Percentiles rank a stretch among this genome's conserved stretches.
Conservation (phyloP, 129 eudicot genomes). For the Cynara cardunculus region DNA sequence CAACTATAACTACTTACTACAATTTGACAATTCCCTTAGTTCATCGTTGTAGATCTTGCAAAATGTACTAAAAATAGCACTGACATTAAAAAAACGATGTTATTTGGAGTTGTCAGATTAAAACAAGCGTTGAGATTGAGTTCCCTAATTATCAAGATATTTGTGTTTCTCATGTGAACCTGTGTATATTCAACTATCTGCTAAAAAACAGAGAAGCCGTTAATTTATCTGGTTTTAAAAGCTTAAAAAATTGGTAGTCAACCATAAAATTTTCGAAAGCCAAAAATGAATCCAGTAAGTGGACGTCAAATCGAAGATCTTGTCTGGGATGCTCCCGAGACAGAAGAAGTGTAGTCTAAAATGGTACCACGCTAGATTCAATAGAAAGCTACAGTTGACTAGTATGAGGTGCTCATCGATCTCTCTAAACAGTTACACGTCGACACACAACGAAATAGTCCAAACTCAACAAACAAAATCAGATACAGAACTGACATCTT, state of each 20-base stretch:
- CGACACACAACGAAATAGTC: neutral
- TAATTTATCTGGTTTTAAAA: neutral
- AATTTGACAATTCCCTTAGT: too few species aligned
- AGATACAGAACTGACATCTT: neutral
- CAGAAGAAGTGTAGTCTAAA: neutral
- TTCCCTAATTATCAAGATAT: neutral
- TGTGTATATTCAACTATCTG: neutral
- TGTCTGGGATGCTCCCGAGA: neutral
- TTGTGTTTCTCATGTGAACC: neutral
- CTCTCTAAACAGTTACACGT: neutral
- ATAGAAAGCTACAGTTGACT: too few species aligned
- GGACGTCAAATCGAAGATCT: neutral
- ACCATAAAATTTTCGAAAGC: neutral
- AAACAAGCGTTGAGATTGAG: neutral
- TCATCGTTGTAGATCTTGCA: neutral
- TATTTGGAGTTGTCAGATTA: neutral
- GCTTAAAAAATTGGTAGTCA: neutral
- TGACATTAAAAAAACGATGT: neutral
- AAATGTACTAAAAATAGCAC: neutral
- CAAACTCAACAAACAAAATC: neutral
- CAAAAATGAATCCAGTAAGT: neutral
- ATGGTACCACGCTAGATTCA: neutral
- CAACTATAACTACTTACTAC: neutral
- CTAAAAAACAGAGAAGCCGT: neutral
- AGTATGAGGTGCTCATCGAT: neutral